Evolutionary conservation across 768 basidiomycete species (phyloP), one percentile per base, ranked within the genome.

Genomic region (Coprinellus micaceus): DNA sequence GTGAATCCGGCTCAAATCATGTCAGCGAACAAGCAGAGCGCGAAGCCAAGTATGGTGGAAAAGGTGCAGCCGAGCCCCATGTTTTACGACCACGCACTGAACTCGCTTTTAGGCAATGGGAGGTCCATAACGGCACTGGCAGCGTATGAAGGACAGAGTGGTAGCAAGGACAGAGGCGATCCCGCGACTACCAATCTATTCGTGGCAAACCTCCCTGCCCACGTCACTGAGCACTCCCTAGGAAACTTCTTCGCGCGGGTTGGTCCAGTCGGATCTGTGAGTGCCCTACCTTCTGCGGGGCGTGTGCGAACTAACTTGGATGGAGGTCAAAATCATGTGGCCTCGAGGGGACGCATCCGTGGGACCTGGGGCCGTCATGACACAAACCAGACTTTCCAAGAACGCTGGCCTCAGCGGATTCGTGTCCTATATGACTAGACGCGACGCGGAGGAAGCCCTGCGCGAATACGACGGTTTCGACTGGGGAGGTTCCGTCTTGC

Each of bases 281-380:
- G 82, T 75, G 5, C 28, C 33, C n/a, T 37, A n/a, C 53, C 29
- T 28, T 52, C 12, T 19, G 51, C 21, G 12, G 57, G 37, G 36
- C 24, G 30, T 25, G 2, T 6, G 5, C 4, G 56, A 25, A 3
- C 10, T 54, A 26, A 58, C 19, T 39, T 15, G 54, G 10, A 33
- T 57, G 2, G 54, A 94, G 91, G 91, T 94, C 43, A 94, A 96
- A 77, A 86, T 98, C 61, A 98, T 98, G 95, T 98, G 94, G 94
- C 96, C 95, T n/a, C 85, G 96, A 39, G 82, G 85, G 11, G 93
- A 95, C 65, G 79, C 73, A 17, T 77, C 80, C 2, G 60, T 71
- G 5, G 86, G 88, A 28, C 85, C 88, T 47, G 91, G 87, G 2
- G 81, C 84, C 22, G 87, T 91, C 44, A 89, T 92, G 81, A 88